Percentiles rank a stretch among this genome's conserved stretches.
Evolutionary conservation across 2,329 filamentous ascomycete genomes (phyloP).

Genomic region (Juglanconis juglandina): DNA sequence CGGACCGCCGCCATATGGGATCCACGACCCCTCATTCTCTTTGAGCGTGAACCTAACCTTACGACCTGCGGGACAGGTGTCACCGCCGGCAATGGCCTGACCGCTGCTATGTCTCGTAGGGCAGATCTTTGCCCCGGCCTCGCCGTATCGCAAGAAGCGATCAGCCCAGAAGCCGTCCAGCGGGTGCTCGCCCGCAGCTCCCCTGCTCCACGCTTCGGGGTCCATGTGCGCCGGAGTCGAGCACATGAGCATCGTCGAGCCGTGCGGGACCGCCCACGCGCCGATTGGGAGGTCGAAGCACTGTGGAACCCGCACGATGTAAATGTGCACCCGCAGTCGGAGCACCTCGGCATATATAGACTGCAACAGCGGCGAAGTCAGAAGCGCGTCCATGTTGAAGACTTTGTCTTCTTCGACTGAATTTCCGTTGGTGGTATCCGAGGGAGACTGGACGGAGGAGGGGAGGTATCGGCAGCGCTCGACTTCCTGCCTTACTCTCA

Average conservation of each 20-base stretch:
- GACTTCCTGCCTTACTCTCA: conserved; percentile 21
- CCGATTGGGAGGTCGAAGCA: conserved; percentile 6
- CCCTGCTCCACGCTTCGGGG: conserved; percentile 21
- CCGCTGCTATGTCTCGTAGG: too few relatives aligned
- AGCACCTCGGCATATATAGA: conserved; percentile 28
- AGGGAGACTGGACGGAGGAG: too few relatives aligned
- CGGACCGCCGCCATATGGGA: conserved; percentile 28
- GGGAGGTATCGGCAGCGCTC: conserved; percentile 17
- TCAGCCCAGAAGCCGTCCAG: conserved; percentile 26
- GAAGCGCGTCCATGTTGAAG: conserved; percentile 14
- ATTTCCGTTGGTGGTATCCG: too few relatives aligned
- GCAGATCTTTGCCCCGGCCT: too few relatives aligned
- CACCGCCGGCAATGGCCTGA: too few relatives aligned
- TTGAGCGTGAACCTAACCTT: conserved; percentile 29
- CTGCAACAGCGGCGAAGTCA: conserved; percentile 24
- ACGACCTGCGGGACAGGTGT: too few relatives aligned
- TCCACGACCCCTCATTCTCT: conserved; percentile 28
- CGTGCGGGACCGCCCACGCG: conserved; percentile 23
- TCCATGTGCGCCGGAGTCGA: conserved; percentile 31
- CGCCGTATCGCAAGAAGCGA: conserved; percentile 25
- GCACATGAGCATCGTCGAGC: conserved; percentile 22
- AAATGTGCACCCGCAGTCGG: conserved; percentile 29
- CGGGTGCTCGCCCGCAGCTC: conserved; percentile 22
- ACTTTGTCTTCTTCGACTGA: neutral
- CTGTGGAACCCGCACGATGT: conserved; percentile 27